Conservation (phyloP, 2,329 filamentous ascomycete species). For the Trichoderma atrobrunneum region DNA sequence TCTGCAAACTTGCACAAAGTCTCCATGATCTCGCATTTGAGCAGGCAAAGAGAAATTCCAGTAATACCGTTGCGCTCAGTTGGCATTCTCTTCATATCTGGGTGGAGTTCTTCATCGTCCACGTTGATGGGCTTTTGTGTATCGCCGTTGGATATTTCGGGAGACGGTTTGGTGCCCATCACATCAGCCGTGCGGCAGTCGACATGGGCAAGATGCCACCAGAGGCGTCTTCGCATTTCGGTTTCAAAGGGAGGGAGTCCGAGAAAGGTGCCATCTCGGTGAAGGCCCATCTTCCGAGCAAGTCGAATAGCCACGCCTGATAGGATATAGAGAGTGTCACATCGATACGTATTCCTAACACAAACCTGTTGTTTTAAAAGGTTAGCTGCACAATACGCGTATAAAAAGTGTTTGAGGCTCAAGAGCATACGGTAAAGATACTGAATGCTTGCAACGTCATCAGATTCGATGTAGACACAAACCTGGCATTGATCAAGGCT, state of each 20-base stretch:
- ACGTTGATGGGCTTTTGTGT: conserved; percentile 53
- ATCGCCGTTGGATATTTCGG: conserved; percentile 52
- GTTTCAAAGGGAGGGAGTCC: conserved; percentile 53
- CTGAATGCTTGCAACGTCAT: neutral
- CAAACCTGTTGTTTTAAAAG: neutral
- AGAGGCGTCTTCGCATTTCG: conserved; percentile 65
- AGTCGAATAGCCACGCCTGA: conserved; percentile 4
- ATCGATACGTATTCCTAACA: neutral
- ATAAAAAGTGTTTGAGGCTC: neutral
- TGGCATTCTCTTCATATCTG: conserved; percentile 46
- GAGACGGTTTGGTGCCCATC: conserved; percentile 54
- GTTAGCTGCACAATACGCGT: neutral
- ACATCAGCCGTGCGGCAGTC: conserved; percentile 56
- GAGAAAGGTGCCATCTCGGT: neutral
- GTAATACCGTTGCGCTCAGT: neutral
- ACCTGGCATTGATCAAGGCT: conserved; percentile 4
- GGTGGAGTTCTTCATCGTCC: conserved; percentile 57
- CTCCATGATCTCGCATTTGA: neutral
- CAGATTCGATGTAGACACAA: neutral
- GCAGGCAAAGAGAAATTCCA: neutral
- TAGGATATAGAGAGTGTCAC: conserved; percentile 3
- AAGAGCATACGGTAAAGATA: neutral
- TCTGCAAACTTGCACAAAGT: neutral
- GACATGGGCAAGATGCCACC: conserved; percentile 62
- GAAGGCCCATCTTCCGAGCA: conserved; percentile 6